A percentile compares a stretch with the other conserved stretches of the same genome.
Evolutionary conservation across 225 moss, liverwort and hornwort species (phyloP).

Genomic region (Polytrichum formosum): DNA sequence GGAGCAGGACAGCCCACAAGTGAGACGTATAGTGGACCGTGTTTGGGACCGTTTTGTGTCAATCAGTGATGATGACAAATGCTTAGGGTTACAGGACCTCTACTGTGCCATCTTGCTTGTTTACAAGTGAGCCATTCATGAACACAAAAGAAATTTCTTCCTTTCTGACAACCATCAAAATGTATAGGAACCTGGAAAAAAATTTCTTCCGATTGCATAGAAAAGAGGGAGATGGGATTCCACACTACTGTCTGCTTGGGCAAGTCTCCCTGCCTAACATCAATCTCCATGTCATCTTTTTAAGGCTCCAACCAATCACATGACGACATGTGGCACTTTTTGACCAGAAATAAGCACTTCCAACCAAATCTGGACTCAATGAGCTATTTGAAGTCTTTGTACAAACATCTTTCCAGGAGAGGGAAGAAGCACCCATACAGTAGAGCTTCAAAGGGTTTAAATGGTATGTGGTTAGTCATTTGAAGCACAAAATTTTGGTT

Average conservation of each 20-base stretch:
- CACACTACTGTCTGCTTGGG: no score
- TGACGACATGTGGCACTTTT: no score
- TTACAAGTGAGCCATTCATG: conserved; percentile 19
- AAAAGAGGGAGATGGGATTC: background rate
- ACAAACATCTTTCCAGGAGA: background rate
- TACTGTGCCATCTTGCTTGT: conserved; percentile 17
- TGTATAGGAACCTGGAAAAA: background rate
- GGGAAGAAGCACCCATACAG: background rate
- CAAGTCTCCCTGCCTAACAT: no score
- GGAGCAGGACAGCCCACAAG: conserved; percentile 18
- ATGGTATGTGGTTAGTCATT: no score
- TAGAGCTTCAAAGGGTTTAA: background rate
- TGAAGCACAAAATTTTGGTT: no score
- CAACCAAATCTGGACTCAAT: background rate
- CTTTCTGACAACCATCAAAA: background rate
- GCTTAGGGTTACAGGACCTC: conserved; percentile 18
- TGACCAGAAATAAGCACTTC: no score
- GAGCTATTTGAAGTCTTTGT: background rate
- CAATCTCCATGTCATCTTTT: no score
- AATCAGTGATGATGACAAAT: conserved; percentile 7
- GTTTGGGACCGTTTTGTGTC: conserved; percentile 22
- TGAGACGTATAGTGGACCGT: conserved; percentile 14
- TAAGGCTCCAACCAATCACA: no score
- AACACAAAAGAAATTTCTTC: conserved; percentile 3
- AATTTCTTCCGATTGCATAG: background rate